Evolutionary conservation across 2,329 filamentous ascomycete genomes (phyloP).

Genomic region (Fonsecaea nubica): DNA sequence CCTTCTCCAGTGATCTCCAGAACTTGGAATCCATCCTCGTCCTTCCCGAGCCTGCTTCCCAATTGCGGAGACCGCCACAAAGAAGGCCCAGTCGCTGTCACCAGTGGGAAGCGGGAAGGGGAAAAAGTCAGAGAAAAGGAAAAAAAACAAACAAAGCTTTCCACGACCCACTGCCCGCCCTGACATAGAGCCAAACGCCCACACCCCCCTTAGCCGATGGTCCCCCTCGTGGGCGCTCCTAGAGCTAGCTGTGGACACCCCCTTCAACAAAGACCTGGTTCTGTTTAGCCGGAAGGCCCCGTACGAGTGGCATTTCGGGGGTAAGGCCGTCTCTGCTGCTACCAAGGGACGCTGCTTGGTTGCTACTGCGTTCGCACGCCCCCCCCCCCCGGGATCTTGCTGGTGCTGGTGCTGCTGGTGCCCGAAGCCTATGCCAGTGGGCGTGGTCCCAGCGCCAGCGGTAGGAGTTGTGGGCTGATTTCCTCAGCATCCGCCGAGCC

Average conservation of each 20-base stretch:
- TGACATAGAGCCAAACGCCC: slow-evolving; percentile 16
- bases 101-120: background rate
- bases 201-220: slow-evolving; percentile 21
- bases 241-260: slow-evolving; percentile 11
- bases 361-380: background rate
- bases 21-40: slow-evolving; percentile 8
- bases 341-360: slow-evolving; percentile 4
- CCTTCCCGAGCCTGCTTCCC: slow-evolving; percentile 16
- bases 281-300: slow-evolving; percentile 20
- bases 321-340: slow-evolving; percentile 5
- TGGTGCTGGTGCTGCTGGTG: background rate
- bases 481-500: slow-evolving; percentile 14
- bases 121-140: background rate
- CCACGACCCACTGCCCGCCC: slow-evolving; percentile 24
- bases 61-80: slow-evolving; percentile 21
- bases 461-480: slow-evolving; percentile 21
- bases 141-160: slow-evolving; percentile 2
- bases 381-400: background rate
- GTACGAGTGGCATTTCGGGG: slow-evolving; percentile 17
- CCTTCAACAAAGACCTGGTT: background rate
- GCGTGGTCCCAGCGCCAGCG: slow-evolving; percentile 10
- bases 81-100: background rate
- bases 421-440: slow-evolving; percentile 17
- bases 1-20: slow-evolving; percentile 19
- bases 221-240: slow-evolving; percentile 28